Base-by-base conservation (phyloP, 2,329 filamentous ascomycete genomes). In the Penicillium sclerotiorum region DNA sequence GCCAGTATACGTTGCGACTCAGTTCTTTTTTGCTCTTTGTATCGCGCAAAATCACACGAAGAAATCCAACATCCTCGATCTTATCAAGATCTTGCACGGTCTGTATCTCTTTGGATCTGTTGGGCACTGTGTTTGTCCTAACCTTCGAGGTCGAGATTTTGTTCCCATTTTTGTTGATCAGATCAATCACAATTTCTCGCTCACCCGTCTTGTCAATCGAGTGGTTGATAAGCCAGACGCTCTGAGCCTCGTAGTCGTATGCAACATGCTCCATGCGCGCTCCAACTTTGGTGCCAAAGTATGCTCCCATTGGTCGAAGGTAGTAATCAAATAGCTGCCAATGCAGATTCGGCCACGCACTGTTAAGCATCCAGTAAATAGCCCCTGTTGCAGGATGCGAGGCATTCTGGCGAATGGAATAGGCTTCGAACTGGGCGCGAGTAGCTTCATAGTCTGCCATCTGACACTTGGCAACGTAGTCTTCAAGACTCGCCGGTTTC, bases 351-450 rank as follows among this genome's bases (percentile, higher is more conserved):
- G 84, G 84, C 82, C 83, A 87, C 0, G 83, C 84, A 38, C 79
- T 79, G 56, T 85, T 85, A 45, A 86, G 64, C 83, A 87, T 86
- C 84, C 84, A 87, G 68, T 87, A 87, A 13, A 87, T 79, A 1
- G 81, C 41, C 0, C 84, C 84, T 0, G 83, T 86, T 0, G 83
- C 81, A 0, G 81, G 79, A 3, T 78, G 70, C 1, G 69, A 63
- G 1, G 72, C 73, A 52, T 63, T 79, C 76, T 82, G 84, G 0
- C 73, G 69, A 2, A 77, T 70, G 0, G 76, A 71, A 58, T 79
- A 86, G 0, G 70, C 81, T 60, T 87, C 84, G 47, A 81, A 83
- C 56, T 85, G 72, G 0, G 82, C 73, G 2, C 82, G 73, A 1
- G 80, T 85, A 1, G 82, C 82, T 65, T 87, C 84, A 57, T 85